Conservation (phyloP, 1,284 basidiomycete genomes). For the Trametes versicolor region DNA sequence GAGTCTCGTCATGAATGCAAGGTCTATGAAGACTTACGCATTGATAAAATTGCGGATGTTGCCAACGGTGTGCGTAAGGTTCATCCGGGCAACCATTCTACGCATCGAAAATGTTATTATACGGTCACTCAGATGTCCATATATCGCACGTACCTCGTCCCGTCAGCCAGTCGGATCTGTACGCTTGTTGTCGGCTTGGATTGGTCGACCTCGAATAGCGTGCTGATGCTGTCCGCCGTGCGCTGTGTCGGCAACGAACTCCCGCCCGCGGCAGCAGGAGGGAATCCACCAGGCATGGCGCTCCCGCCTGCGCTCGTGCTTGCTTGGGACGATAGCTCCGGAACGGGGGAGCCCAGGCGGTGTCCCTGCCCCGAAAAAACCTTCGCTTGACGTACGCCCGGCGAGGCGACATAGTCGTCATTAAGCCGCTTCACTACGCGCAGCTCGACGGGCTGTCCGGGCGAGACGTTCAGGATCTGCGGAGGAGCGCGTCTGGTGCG, state of each 20-base stretch:
- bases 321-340: slow-evolving; percentile 46
- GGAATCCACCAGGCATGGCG: slow-evolving; percentile 69
- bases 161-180: slow-evolving; percentile 93
- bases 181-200: slow-evolving; percentile 87
- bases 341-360: slow-evolving; percentile 80
- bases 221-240: slow-evolving; percentile 54
- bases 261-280: slow-evolving; percentile 36
- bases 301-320: slow-evolving; percentile 40
- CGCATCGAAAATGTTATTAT: slow-evolving; percentile 2
- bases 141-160: slow-evolving; percentile 70
- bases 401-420: slow-evolving; percentile 78
- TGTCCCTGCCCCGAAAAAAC: slow-evolving; percentile 85
- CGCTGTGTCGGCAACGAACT: slow-evolving; percentile 35
- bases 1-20: not conserved
- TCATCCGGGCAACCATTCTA: slow-evolving; percentile 90
- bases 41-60: slow-evolving; percentile 92
- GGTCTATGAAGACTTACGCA: slow-evolving; percentile 67
- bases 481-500: slow-evolving; percentile 77
- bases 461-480: slow-evolving; percentile 78
- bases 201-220: slow-evolving; percentile 85
- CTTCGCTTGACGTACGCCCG: slow-evolving; percentile 47
- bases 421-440: slow-evolving; percentile 79
- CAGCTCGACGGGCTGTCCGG: slow-evolving; percentile 89
- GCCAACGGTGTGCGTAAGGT: slow-evolving; percentile 89
- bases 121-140: not conserved